Evolutionary conservation across 164 flowering plant genomes (phyloP), one percentile per base, ranked within the genome.

Genomic region (Aristolochia contorta): DNA sequence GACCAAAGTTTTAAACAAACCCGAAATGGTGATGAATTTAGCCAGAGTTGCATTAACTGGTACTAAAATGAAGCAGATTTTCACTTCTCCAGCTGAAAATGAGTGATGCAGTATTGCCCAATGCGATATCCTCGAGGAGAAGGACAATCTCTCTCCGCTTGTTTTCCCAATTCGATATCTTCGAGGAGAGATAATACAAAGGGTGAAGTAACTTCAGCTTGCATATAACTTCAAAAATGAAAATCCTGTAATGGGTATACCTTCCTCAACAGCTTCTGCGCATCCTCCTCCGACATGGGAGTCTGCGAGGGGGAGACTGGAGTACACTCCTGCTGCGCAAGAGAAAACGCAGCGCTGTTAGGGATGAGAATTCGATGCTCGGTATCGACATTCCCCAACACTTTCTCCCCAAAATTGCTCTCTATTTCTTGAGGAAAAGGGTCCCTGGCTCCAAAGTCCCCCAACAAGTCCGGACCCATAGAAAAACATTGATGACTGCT

Each of bases 391-490:
- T 67, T 65, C 0, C 96, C 96, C 64, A 82, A 12, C 25, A 87
- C 91, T 55, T 82, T 89, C 12, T 93, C 94, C 0, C 61, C 89
- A 58, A 93, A 93, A 20, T 59, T 7, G 65, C 89, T 89, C 65
- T 69, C 96, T 0, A 93, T 22, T 60, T 93, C 96, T 1, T 78
- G 90, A 0, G 96, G 91, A 46, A 84, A 89, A 0, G 98, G 96
- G 75, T 93, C 98, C 67, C 98, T 78, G 0, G 90, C 96, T 0
- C 98, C 97, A 59, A 89, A 87, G 60, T 89, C 98, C 2, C 93
- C 96, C 62, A 87, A 56, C 16, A 70, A 6, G 52, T 85, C 89
- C 5, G 45, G 48, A 1, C 64, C 59, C 20, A 16, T 1, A 27
- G 69, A 70, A 8, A 20, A 25, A 53, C 20, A 16, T 51, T 27